Conservation (phyloP, 768 basidiomycete species). For the Leccinum ochraceum region DNA sequence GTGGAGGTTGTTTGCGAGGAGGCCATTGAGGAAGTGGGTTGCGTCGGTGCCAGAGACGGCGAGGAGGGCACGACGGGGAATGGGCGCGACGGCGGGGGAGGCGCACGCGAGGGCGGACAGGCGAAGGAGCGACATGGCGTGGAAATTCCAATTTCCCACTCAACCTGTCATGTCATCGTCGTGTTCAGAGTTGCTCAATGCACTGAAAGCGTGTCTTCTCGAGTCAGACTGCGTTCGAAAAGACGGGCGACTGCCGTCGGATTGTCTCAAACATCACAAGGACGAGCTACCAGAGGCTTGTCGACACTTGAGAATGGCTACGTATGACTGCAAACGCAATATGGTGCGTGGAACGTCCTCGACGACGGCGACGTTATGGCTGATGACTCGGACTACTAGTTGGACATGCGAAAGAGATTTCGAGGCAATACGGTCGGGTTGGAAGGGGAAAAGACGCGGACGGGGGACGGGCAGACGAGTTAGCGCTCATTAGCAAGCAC, state of each 20-base stretch:
- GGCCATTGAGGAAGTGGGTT: conserved; percentile 78
- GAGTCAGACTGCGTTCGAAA: conserved; percentile 87
- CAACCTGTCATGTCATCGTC: conserved; percentile 66
- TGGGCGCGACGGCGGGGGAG: conserved; percentile 56
- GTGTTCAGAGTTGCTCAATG: conserved; percentile 72
- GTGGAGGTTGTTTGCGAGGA: conserved; percentile 56
- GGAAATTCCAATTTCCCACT: conserved; percentile 7
- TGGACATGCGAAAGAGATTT: conserved; percentile 86
- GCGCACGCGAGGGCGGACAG: conserved; percentile 47
- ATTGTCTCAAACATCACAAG: conserved; percentile 75
- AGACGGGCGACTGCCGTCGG: conserved; percentile 76
- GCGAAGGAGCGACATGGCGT: conserved; percentile 18
- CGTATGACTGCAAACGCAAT: conserved; percentile 89
- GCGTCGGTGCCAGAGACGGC: conserved; percentile 82
- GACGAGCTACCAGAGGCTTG: conserved; percentile 82
- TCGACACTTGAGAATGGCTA: conserved; percentile 73
- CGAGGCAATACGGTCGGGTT: conserved; percentile 68
- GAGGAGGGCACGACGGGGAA: conserved; percentile 67
- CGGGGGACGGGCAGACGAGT: not conserved
- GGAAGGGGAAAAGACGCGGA: conserved; percentile 28
- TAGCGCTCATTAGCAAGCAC: conserved; percentile 1
- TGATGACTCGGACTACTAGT: conserved; percentile 37
- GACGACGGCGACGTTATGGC: not conserved
- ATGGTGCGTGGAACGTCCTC: conserved; percentile 54
- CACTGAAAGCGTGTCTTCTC: conserved; percentile 83